A percentile compares a stretch with the other conserved stretches of the same genome.
Evolutionary conservation across 768 basidiomycete species (phyloP).

Genomic region (Boletus edulis): DNA sequence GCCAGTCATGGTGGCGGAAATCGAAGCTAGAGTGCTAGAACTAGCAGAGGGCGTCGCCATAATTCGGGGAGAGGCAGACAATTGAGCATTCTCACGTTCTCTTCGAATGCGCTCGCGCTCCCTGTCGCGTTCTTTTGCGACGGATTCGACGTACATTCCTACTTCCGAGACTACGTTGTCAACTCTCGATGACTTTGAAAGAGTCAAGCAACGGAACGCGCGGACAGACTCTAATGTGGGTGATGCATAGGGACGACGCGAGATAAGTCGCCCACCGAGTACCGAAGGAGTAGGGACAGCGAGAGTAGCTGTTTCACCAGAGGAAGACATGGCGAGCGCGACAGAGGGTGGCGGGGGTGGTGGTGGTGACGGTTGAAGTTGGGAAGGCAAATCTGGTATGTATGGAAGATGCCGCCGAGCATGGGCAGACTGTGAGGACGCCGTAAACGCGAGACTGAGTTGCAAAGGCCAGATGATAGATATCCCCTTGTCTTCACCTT

Average conservation of each 20-base stretch:
- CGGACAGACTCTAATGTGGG: constrained; percentile 39
- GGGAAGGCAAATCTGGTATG: constrained; percentile 63
- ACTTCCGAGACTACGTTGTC: constrained; percentile 58
- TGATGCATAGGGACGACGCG: constrained; percentile 32
- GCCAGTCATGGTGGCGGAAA: constrained; percentile 6
- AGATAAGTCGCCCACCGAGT: constrained; percentile 26
- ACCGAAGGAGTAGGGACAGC: constrained; percentile 5
- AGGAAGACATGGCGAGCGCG: constrained; percentile 19
- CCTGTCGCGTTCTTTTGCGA: constrained; percentile 72
- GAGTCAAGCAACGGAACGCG: constrained; percentile 51
- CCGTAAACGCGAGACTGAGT: constrained; percentile 51
- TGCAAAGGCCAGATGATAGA: constrained; percentile 68
- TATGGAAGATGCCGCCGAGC: constrained; percentile 45
- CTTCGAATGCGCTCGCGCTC: constrained; percentile 72
- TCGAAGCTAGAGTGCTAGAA: constrained; percentile 7
- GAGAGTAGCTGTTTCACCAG: constrained; percentile 3
- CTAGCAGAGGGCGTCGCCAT: constrained; percentile 22
- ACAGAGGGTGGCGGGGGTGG: constrained; percentile 37
- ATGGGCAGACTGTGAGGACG: constrained; percentile 35
- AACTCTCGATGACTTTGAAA: constrained; percentile 49
- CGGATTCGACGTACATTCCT: constrained; percentile 68
- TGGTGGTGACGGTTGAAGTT: constrained; percentile 55
- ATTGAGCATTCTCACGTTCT: constrained; percentile 52
- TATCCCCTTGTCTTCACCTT: constrained; percentile 78
- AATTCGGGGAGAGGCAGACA: constrained; percentile 28